Evolutionary conservation across 2,329 filamentous ascomycete species (phyloP).

Genomic region (Diaporthe helianthi): DNA sequence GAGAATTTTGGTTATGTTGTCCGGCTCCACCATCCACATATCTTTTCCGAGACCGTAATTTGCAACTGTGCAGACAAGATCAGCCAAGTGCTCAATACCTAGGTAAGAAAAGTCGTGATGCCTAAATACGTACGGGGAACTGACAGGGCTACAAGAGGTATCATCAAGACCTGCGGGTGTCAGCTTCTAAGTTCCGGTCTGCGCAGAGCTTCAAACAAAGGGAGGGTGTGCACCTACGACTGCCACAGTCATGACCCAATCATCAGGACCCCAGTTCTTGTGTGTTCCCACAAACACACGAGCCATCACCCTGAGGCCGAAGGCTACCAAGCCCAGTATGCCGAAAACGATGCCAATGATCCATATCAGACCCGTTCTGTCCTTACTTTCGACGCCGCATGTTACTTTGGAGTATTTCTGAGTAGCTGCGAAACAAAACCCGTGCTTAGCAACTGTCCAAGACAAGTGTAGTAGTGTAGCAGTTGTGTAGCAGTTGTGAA

Average conservation of each 20-base stretch:
- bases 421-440: slow-evolving; percentile 37
- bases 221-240: slow-evolving; percentile 39
- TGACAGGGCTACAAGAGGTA: slow-evolving; percentile 38
- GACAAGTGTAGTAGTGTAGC: background rate
- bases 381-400: slow-evolving; percentile 40
- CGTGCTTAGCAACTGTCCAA: background rate
- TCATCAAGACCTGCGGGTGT: slow-evolving; percentile 35
- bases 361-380: slow-evolving; percentile 40
- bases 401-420: slow-evolving; percentile 41
- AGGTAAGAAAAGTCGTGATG: background rate
- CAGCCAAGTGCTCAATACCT: background rate
- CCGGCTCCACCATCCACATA: slow-evolving; percentile 51
- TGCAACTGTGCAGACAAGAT: slow-evolving; percentile 41
- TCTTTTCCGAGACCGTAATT: slow-evolving; percentile 50
- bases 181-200: slow-evolving; percentile 9
- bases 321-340: slow-evolving; percentile 41
- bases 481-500: too few species aligned
- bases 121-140: slow-evolving; percentile 39
- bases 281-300: slow-evolving; percentile 39
- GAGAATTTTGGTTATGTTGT: slow-evolving; percentile 51
- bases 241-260: slow-evolving; percentile 41
- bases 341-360: slow-evolving; percentile 41
- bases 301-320: slow-evolving; percentile 41
- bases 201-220: background rate
- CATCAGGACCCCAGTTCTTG: slow-evolving; percentile 42